Percentiles rank a stretch among this genome's conserved stretches.
Conservation (phyloP, 306 rosid species). For the Canavalia ensiformis region DNA sequence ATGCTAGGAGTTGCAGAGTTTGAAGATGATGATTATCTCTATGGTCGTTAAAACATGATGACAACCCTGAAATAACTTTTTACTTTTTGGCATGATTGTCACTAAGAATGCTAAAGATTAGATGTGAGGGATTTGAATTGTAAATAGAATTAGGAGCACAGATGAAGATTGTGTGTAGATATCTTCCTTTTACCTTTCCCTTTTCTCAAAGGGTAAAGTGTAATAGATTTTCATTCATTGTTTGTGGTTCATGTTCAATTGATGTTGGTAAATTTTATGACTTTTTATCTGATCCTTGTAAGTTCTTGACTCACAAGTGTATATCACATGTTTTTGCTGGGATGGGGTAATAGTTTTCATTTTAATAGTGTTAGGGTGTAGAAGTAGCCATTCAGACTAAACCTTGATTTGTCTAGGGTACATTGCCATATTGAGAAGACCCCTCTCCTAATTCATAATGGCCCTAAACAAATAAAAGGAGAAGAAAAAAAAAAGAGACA, state of each 20-base stretch:
- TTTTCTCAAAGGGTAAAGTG: constrained; percentile 54
- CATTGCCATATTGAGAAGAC: background rate
- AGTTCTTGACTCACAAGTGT: constrained; percentile 30
- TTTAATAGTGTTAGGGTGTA: background rate
- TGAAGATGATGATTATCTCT: constrained; percentile 85
- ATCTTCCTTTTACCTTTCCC: constrained; percentile 56
- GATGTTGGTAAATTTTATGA: constrained; percentile 29
- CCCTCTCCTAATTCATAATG: constrained; percentile 10
- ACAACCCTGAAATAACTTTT: constrained; percentile 6
- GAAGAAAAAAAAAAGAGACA: background rate
- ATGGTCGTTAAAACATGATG: constrained; percentile 56
- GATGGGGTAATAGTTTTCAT: constrained; percentile 26
- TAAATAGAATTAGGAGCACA: constrained; percentile 65
- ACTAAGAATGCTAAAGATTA: constrained; percentile 45
- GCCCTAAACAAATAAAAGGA: background rate
- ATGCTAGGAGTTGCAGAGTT: constrained; percentile 94
- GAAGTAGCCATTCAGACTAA: background rate
- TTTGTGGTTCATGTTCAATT: constrained; percentile 40
- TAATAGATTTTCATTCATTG: constrained; percentile 51
- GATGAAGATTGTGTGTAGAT: constrained; percentile 59
- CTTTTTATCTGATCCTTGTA: constrained; percentile 8
- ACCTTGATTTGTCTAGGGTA: background rate
- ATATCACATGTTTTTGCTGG: constrained; percentile 29
- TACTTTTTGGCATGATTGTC: constrained; percentile 54
- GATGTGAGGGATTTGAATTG: constrained; percentile 58